Percentiles rank a stretch among this genome's conserved stretches.
Conservation (phyloP, 306 rosid genomes). For the Cicer bijugum region DNA sequence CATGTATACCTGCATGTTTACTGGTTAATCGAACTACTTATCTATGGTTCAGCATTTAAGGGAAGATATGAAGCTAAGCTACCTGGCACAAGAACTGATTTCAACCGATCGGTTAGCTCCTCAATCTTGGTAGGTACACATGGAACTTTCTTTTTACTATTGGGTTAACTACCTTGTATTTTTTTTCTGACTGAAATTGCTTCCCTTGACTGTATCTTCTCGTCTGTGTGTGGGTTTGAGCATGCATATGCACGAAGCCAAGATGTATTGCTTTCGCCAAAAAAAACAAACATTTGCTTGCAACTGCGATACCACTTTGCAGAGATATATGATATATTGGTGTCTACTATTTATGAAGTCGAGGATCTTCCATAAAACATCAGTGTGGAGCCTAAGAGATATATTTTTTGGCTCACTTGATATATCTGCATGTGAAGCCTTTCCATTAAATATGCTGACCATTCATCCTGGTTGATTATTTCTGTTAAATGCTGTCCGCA, state of each 20-base stretch:
- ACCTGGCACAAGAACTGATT: constrained; percentile 89
- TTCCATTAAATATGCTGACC: constrained; percentile 14
- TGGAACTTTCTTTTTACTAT: constrained; percentile 49
- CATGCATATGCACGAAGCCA: neutral
- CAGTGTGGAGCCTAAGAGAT: neutral
- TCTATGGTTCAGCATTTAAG: constrained; percentile 80
- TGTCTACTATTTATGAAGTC: neutral
- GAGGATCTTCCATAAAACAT: constrained; percentile 7
- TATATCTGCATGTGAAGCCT: constrained; percentile 28
- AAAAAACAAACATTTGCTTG: neutral
- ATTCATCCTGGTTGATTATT: constrained; percentile 35
- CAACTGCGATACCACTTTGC: neutral
- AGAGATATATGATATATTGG: neutral
- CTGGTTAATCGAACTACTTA: constrained; percentile 41
- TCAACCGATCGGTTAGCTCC: constrained; percentile 95
- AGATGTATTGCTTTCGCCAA: neutral
- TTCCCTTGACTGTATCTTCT: constrained; percentile 1
- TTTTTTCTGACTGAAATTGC: constrained; percentile 19
- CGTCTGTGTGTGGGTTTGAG: neutral
- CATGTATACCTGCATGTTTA: constrained; percentile 27
- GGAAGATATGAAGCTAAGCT: constrained; percentile 98
- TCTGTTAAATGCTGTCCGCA: constrained; percentile 44
- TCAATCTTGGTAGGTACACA: constrained; percentile 78
- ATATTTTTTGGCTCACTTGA: constrained; percentile 9
- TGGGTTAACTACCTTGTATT: constrained; percentile 2